Base-by-base conservation (phyloP, 1,284 basidiomycete genomes). In the Uromyces viciae-fabae region DNA sequence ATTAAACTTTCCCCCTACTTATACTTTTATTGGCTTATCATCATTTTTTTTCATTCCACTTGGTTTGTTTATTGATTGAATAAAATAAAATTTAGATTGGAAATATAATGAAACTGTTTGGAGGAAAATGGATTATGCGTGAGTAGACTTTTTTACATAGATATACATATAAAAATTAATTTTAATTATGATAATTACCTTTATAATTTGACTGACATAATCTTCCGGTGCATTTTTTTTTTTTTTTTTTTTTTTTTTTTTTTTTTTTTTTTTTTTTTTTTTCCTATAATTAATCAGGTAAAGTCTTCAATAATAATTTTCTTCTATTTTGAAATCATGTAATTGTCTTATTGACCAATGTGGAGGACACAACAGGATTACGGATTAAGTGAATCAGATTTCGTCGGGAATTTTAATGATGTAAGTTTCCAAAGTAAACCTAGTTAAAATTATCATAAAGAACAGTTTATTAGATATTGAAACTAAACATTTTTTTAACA, bases 31-130 rank as follows among this genome's bases (percentile, higher is more conserved):
- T 69, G 33, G 2, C 42, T 46, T n/a, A 46, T 69, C 5, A 2
- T 40, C 22, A 42, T 43, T 46, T 33, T 28, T 58, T 58, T 66
- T 66, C n/a, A 62, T 9, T 62, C 31, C 5, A 25, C 8, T 49
- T 2, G 43, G 4, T 71, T 49, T 11, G 46, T 49, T 11, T 49
- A 49, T 49, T 11, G 15, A 19, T 36, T 36, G 36, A 31, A 31
- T 33, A n/a, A 42, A 69, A 81, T n/a, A n/a, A n/a, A n/a, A n/a
- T n/a, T n/a, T n/a, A n/a, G 78, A 73, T 81, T 81, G 78, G 78
- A 74, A 49, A 17, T 81, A 81, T 33, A 81, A 73, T 54, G 69
- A 81, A 66, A 64, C 69, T 28, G 60, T 62, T 28, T 81, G 78
- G 78, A n/a, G 54, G 33, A 38, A 74, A 64, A 62, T 81, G 31